Base-by-base conservation (phyloP, 257 asterid species). In the Rehmannia glutinosa region DNA sequence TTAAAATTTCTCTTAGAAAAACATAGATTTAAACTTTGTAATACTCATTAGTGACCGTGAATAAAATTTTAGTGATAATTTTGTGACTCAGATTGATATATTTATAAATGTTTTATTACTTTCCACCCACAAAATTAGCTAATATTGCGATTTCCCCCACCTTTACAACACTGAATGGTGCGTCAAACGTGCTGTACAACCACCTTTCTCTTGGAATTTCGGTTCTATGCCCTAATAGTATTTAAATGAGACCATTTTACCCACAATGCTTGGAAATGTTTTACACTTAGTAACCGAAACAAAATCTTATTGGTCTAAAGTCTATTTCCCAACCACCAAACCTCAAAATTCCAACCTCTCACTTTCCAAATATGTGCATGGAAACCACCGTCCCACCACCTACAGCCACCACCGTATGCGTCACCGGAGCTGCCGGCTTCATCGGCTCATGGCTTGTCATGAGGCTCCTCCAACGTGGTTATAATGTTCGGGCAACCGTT, bases 351-450 rank as follows among this genome's bases (percentile, higher is more conserved):
- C 35, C 8, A 23, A 16, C 36, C 24, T 17, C 63, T 33, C 32
- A 27, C 36, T 19, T 56, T 35, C 64, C 20, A 57, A 62, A 21
- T 6, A 74, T 83, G 81, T 11, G 70, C 1, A 0, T 9, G 35
- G 51, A 28, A 78, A 64, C 62, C 49, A 64, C 47, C 36, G 46
- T n/a, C 8, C 24, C 77, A 35, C 62, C 71, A 6, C 62, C 71
- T 8, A 59, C 72, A 3, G 21, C 75, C 25, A 61, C 71, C 52
- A 77, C 83, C 0, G 96, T 89, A 8, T 92, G 98, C 27, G 95
- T 92, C 60, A 92, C 98, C 10, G 97, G 98, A 66, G 98, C 97
- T 0, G 70, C 91, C 12, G 98, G 98, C 21, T 92, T 83, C 79
- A 81, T 92, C 49, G 98, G 98, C 50, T 89, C 98, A 1, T 92